Percentiles rank a stretch among this genome's conserved stretches.
These are phyloP conservation scores for Zea luxurians DNA, from an alignment of 176 grass and related monocot species.

Conservation along the genomic window DNA sequence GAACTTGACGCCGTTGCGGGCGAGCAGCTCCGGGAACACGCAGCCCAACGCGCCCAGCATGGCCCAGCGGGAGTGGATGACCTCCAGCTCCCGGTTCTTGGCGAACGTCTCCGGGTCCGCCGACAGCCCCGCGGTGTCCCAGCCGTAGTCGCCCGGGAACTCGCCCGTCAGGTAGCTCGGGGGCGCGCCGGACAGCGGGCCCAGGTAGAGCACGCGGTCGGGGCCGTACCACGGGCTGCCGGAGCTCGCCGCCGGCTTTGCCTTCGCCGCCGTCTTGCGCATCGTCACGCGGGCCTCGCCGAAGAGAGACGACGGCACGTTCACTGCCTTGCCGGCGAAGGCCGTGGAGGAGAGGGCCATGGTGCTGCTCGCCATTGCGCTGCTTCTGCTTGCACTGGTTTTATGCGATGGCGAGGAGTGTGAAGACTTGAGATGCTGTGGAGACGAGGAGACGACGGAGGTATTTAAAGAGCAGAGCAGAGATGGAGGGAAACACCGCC, in stretches of 20 bases:
- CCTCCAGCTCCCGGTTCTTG: slow-evolving; percentile 88
- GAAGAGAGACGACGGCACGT: slow-evolving; percentile 29
- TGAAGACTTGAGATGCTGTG: slow-evolving; percentile 18
- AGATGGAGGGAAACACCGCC: neutral
- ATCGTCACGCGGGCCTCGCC: slow-evolving; percentile 59
- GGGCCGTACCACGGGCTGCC: slow-evolving; percentile 87
- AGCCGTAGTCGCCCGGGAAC: slow-evolving; percentile 89
- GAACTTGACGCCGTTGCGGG: slow-evolving; percentile 86
- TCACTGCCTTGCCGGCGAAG: slow-evolving; percentile 53
- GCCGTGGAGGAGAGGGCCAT: slow-evolving; percentile 67
- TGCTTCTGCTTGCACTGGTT: neutral
- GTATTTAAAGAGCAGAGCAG: slow-evolving; percentile 15
- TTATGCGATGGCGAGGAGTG: neutral
- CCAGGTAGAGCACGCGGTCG: slow-evolving; percentile 76
- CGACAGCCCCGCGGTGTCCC: slow-evolving; percentile 76
- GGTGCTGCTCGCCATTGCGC: slow-evolving; percentile 45
- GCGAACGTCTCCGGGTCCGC: slow-evolving; percentile 91
- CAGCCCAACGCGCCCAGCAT: slow-evolving; percentile 91
- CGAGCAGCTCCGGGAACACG: slow-evolving; percentile 84
- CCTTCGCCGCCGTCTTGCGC: slow-evolving; percentile 52
- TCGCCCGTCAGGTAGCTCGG: slow-evolving; percentile 85
- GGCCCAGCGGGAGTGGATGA: slow-evolving; percentile 84
- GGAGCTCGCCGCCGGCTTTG: slow-evolving; percentile 41
- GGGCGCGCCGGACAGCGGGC: slow-evolving; percentile 75
- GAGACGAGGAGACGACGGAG: neutral